Evolutionary conservation across 2,329 filamentous ascomycete genomes (phyloP).

Genomic region (Pseudovirgaria hyperparasitica): DNA sequence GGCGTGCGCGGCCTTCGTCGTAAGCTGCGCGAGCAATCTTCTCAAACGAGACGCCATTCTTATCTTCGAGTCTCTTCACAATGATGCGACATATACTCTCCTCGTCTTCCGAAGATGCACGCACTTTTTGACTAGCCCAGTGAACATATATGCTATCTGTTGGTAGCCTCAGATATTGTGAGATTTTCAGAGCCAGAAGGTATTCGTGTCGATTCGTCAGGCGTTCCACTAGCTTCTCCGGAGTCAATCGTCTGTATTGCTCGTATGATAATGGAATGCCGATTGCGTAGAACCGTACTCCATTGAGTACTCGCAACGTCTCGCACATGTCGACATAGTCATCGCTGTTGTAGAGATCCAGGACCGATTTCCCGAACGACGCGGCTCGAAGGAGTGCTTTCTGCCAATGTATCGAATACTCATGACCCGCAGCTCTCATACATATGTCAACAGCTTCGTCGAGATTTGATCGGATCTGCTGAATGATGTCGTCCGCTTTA

Average conservation of each 20-base stretch:
- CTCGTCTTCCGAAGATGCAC: constrained; percentile 71
- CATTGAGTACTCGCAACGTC: constrained; percentile 81
- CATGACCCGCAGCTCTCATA: constrained; percentile 83
- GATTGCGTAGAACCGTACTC: constrained; percentile 80
- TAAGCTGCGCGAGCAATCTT: constrained; percentile 86
- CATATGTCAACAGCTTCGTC: constrained; percentile 91
- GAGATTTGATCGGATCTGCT: constrained; percentile 75
- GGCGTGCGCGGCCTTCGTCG: constrained; percentile 77
- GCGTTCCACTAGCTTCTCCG: constrained; percentile 74
- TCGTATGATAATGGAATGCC: constrained; percentile 86
- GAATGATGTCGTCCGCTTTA: constrained; percentile 95
- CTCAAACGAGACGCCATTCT: constrained; percentile 90
- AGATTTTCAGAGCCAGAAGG: constrained; percentile 75
- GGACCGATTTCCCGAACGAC: constrained; percentile 92
- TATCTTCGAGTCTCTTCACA: constrained; percentile 74
- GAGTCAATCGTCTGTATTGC: constrained; percentile 81
- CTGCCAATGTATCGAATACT: constrained; percentile 84
- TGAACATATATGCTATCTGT: constrained; percentile 89
- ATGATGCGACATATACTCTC: constrained; percentile 77
- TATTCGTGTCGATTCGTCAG: constrained; percentile 86
- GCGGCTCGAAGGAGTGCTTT: constrained; percentile 93
- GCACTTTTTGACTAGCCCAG: constrained; percentile 93
- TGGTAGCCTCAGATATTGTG: constrained; percentile 73
- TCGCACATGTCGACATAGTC: constrained; percentile 99
- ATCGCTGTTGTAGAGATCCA: constrained; percentile 95